Evolutionary conservation across 257 asterid genomes (phyloP).

Genomic region (Nemophila menziesii): DNA sequence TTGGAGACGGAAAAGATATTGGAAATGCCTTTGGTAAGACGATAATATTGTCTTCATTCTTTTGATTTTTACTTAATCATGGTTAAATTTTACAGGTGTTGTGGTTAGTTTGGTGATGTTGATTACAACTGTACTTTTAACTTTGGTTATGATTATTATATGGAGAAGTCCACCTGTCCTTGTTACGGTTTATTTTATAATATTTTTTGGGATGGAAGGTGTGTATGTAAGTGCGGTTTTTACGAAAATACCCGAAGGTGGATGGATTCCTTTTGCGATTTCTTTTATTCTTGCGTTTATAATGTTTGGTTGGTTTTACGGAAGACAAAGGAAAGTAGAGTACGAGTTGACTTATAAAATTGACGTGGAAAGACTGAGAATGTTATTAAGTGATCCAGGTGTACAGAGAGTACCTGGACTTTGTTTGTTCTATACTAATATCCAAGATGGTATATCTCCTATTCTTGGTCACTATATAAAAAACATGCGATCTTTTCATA

Average conservation of each 20-base stretch:
- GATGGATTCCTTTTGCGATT: constrained; percentile 32
- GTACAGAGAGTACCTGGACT: too few species aligned
- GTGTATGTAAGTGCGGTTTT: constrained; percentile 24
- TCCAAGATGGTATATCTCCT: too few species aligned
- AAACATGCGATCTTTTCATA: constrained; percentile 25
- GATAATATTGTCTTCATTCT: background rate
- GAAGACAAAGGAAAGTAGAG: too few species aligned
- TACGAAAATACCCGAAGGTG: constrained; percentile 27
- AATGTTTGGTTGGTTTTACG: too few species aligned
- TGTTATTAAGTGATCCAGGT: constrained; percentile 20
- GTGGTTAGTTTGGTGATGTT: constrained; percentile 32
- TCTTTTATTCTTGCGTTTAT: too few species aligned
- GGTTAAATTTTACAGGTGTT: constrained; percentile 27
- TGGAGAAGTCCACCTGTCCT: constrained; percentile 18
- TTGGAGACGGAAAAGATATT: constrained; percentile 29
- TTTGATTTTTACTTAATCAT: background rate
- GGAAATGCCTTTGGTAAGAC: constrained; percentile 32
- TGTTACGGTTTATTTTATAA: constrained; percentile 12
- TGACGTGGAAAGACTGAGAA: constrained; percentile 13
- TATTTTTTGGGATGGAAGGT: constrained; percentile 25
- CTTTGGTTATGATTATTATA: constrained; percentile 30
- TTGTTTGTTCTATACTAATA: too few species aligned
- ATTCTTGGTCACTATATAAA: too few species aligned
- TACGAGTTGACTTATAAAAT: constrained; percentile 22
- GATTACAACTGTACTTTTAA: constrained; percentile 23